These are phyloP conservation scores for Solanum ossicruentum DNA, from an alignment of 257 asterid species.

Conservation along the genomic window DNA sequence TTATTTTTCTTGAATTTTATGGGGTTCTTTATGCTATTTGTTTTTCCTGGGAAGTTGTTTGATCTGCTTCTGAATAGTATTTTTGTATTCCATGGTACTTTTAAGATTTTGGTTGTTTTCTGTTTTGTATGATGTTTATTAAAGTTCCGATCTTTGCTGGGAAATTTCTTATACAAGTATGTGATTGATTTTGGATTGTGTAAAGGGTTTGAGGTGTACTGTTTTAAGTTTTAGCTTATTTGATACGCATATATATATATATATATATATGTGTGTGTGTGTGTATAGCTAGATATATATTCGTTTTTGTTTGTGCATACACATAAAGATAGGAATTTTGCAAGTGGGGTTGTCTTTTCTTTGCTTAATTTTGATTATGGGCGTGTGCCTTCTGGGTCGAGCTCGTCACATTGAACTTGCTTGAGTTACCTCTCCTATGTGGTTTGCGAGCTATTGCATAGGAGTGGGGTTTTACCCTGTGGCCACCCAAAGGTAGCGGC, in stretches of 20 bases:
- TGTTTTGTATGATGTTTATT: not conserved
- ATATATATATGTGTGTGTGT: too few species aligned
- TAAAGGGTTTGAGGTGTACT: not conserved
- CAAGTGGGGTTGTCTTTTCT: not conserved
- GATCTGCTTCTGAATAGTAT: not conserved
- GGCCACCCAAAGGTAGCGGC: too few species aligned
- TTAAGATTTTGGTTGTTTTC: not conserved
- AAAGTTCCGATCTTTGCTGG: not conserved
- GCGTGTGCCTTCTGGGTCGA: too few species aligned
- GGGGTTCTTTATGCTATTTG: not conserved
- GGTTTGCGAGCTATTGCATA: too few species aligned
- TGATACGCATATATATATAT: not conserved
- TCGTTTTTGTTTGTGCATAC: not conserved
- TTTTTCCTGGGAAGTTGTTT: not conserved
- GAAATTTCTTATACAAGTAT: not conserved
- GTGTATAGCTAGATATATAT: not conserved
- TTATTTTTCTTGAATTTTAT: not conserved
- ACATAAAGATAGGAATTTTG: not conserved
- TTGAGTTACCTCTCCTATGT: too few species aligned
- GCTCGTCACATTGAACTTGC: too few species aligned
- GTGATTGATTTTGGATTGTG: not conserved
- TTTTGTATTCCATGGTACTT: not conserved
- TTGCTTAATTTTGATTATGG: not conserved
- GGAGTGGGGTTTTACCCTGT: too few species aligned
- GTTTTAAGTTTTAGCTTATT: not conserved